Percentiles rank a stretch among this genome's conserved stretches.
Evolutionary conservation across 805 yeast genomes (phyloP).

Genomic region (Ogataea minuta): DNA sequence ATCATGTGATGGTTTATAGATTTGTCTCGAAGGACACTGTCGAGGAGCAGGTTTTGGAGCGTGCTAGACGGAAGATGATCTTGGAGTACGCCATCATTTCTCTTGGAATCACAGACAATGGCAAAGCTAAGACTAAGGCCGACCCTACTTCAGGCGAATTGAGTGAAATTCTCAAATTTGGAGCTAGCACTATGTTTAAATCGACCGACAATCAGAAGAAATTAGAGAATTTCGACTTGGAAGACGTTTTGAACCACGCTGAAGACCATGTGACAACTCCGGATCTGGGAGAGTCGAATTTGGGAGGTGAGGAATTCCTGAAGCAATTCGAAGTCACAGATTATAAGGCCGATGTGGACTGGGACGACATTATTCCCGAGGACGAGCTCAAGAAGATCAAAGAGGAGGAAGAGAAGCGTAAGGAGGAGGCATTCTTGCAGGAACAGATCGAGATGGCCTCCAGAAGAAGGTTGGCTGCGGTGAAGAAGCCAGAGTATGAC

Average conservation of each 20-base stretch:
- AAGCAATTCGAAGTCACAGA: slow-evolving; percentile 98
- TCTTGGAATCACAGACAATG: slow-evolving; percentile 84
- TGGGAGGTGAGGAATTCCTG: slow-evolving; percentile 97
- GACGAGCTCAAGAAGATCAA: slow-evolving; percentile 86
- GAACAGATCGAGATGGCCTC: slow-evolving; percentile 88
- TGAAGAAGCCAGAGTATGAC: slow-evolving; percentile 47
- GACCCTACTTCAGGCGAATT: slow-evolving; percentile 86
- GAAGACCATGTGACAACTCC: slow-evolving; percentile 97
- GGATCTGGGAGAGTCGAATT: slow-evolving; percentile 93
- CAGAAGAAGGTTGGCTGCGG: slow-evolving; percentile 71
- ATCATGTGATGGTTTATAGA: slow-evolving; percentile 95
- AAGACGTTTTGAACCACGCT: slow-evolving; percentile 93
- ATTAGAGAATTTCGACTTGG: slow-evolving; percentile 90
- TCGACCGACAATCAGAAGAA: slow-evolving; percentile 92
- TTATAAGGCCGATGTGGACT: slow-evolving; percentile 95
- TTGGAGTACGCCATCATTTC: slow-evolving; percentile 96
- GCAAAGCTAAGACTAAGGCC: slow-evolving; percentile 49
- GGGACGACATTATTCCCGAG: slow-evolving; percentile 99
- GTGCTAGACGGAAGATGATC: slow-evolving; percentile 98
- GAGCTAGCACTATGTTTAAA: slow-evolving; percentile 98
- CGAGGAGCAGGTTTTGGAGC: slow-evolving; percentile 94
- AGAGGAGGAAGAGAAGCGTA: slow-evolving; percentile 83
- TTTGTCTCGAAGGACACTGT: slow-evolving; percentile 98
- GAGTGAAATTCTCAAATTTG: slow-evolving; percentile 91
- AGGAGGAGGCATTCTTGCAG: slow-evolving; percentile 82